Base-by-base conservation (phyloP, 352 stramenopile genomes). In the Globisporangium middletonii region DNA sequence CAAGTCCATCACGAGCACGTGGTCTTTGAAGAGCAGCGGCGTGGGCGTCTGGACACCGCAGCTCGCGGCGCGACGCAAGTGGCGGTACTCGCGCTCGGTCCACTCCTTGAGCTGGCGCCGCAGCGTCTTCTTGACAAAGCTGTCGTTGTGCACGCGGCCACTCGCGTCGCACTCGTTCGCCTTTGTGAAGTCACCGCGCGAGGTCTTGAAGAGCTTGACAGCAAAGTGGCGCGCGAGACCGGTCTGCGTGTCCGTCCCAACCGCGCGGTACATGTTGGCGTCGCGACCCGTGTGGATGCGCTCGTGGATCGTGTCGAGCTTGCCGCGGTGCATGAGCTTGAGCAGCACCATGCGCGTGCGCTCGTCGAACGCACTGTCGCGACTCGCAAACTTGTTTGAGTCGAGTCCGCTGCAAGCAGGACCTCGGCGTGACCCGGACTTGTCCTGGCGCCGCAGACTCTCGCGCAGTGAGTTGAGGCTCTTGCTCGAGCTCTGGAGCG, bases 181-280 rank as follows among this genome's bases (percentile, higher is more conserved):
- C 41, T 79, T 82, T 28, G 62, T 60, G 50, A 77, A 83, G 46
- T 87, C 80, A 3, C 60, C 70, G 26, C 77, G 62, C 44, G 67
- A 70, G 2, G 69, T 77, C 65, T 90, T 91, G 71, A 92, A 88
- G 46, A 94, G 72, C 71, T 94, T 91, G 65, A 83, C 71, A 7
- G 64, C 65, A 48, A 68, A 65, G 2, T 60, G 59, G 49, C 64
- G 56, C 13, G 73, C 68, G 1, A 52, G 44, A 5, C 52, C 62
- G 7, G 61, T 68, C 16, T 63, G 51, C 13, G 43, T 62, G 46
- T 75, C 60, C 38, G 45, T 48, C 4, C 70, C 75, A 15, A 75
- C 48, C 3, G 73, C 78, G 56, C 80, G 68, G 56, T 86, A 89
- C 38, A 87, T 67, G 30, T 74, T 69, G 5, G 72, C 70, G 23